Conservation (phyloP, 257 asterid species). For the Solanum medicagineum region DNA sequence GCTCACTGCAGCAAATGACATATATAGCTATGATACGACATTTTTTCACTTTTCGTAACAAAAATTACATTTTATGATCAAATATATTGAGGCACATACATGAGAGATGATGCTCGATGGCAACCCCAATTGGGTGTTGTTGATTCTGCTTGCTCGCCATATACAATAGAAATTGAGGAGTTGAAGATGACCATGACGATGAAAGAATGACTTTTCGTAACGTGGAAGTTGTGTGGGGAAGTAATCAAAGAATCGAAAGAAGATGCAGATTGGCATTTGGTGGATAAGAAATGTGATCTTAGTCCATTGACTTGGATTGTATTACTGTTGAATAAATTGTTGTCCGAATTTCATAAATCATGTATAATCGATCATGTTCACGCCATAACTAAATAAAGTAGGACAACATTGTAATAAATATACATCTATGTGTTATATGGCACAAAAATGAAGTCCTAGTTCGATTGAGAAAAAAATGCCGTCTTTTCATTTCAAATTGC, state of each 20-base stretch:
- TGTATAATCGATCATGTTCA: neutral
- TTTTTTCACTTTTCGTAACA: neutral
- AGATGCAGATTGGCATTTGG: constrained; percentile 55
- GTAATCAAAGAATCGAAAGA: constrained; percentile 10
- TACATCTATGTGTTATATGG: neutral
- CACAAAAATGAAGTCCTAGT: neutral
- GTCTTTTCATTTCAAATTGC: neutral
- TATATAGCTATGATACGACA: neutral
- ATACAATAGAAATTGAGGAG: neutral
- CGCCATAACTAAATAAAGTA: neutral
- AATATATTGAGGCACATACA: neutral
- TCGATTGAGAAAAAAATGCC: neutral
- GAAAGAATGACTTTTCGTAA: constrained; percentile 15
- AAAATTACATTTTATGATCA: neutral
- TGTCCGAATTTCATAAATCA: neutral
- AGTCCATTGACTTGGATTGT: neutral
- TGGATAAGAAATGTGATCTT: constrained; percentile 26
- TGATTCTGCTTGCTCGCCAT: neutral
- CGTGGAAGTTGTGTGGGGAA: constrained; percentile 12
- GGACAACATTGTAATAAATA: neutral
- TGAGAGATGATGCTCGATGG: neutral
- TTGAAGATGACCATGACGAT: neutral
- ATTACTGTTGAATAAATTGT: neutral
- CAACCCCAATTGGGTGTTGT: neutral
- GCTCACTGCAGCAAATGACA: neutral